These are phyloP conservation scores for Sisymbrium altissimum DNA, from an alignment of 345 rosid genomes.

Conservation along the genomic window DNA sequence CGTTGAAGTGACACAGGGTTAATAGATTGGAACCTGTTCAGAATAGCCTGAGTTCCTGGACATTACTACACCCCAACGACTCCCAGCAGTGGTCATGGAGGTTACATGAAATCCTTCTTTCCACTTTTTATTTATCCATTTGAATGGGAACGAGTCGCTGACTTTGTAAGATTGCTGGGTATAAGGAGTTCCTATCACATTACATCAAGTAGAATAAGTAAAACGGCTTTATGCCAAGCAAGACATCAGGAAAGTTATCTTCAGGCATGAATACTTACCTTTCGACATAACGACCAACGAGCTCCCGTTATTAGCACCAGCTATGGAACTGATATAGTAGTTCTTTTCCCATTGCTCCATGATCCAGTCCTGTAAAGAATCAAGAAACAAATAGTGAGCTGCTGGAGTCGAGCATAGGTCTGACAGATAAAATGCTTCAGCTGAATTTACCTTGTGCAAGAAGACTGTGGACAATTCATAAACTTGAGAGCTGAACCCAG, in stretches of 20 bases:
- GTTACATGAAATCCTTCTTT: conserved; percentile 99
- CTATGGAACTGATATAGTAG: conserved; percentile 86
- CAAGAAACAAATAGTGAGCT: conserved; percentile 13
- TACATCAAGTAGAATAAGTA: conserved; percentile 18
- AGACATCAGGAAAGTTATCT: neutral
- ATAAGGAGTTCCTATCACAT: conserved; percentile 73
- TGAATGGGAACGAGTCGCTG: conserved; percentile 94
- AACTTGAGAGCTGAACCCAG: conserved; percentile 83
- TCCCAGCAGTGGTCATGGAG: conserved; percentile 93
- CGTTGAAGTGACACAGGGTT: neutral
- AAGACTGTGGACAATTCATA: conserved; percentile 79
- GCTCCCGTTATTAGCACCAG: conserved; percentile 88
- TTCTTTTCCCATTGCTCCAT: conserved; percentile 99
- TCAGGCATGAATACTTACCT: conserved; percentile 45
- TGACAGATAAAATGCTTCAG: conserved; percentile 5
- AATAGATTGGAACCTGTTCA: conserved; percentile 60
- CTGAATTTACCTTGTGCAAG: conserved; percentile 72
- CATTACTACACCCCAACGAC: conserved; percentile 96
- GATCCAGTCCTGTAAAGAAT: conserved; percentile 78
- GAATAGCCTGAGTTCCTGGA: conserved; percentile 88
- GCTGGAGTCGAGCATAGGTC: conserved; percentile 1
- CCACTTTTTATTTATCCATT: conserved; percentile 99
- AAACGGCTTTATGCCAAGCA: neutral
- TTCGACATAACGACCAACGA: conserved; percentile 95
- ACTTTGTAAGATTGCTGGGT: conserved; percentile 99